A percentile compares a stretch with the other conserved stretches of the same genome.
These are phyloP conservation scores for Fusarium torreyae DNA, from an alignment of 2,329 filamentous ascomycete genomes.

Conservation along the genomic window DNA sequence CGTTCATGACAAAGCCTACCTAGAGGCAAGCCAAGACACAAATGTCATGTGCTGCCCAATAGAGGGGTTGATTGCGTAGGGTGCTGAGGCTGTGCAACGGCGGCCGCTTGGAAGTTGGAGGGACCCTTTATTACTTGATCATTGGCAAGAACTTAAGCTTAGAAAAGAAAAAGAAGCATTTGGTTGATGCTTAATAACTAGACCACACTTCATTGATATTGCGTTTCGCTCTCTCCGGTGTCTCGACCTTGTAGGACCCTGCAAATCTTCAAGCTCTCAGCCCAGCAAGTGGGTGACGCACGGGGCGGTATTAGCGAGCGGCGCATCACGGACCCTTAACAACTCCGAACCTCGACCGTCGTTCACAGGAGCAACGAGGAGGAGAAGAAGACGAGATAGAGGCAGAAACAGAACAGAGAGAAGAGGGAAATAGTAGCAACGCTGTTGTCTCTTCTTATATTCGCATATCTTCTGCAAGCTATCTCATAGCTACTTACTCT, in stretches of 20 bases:
- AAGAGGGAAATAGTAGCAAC: not conserved
- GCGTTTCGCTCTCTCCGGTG: not conserved
- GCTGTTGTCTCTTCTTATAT: not conserved
- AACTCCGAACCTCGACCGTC: constrained; percentile 28
- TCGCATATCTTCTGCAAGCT: not conserved
- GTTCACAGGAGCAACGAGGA: constrained; percentile 1
- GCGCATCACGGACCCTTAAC: constrained; percentile 40
- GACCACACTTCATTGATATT: not conserved
- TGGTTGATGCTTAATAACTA: not conserved
- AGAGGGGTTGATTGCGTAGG: constrained; percentile 50
- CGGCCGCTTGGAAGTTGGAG: constrained; percentile 20
- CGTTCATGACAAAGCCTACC: constrained; percentile 19
- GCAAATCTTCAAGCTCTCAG: constrained; percentile 30
- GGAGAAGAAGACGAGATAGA: not conserved
- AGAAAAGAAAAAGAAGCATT: not conserved
- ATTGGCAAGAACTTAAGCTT: not conserved
- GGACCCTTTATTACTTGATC: constrained; percentile 5
- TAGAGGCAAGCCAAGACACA: constrained; percentile 32
- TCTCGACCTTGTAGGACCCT: constrained; percentile 29
- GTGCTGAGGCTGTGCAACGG: constrained; percentile 50
- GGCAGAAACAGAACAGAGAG: not conserved
- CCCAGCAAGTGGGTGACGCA: constrained; percentile 43
- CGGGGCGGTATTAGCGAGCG: constrained; percentile 38
- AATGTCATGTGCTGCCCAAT: constrained; percentile 37
- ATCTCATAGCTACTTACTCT: not conserved